Base-by-base conservation (phyloP, 306 rosid genomes). In the Senna tora region DNA sequence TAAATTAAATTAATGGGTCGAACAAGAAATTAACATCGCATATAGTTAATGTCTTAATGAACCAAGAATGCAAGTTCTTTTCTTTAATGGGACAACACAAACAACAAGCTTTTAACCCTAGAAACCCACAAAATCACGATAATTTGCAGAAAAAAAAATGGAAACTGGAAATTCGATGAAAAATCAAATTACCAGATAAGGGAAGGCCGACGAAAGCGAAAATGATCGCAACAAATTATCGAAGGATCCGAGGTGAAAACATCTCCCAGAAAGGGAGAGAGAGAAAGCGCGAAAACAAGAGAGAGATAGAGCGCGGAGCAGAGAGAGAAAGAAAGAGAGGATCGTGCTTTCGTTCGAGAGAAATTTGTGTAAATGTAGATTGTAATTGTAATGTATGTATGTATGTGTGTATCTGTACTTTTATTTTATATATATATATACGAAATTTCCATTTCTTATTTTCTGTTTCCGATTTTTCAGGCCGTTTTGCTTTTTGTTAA, bases 51-150 rank as follows among this genome's bases (percentile, higher is more conserved):
- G 76, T 76, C 67, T 72, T 49, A 20, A 45, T 21, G 72, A 69
- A 56, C 77, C 59, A 25, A 19, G 39, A 80, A 80, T 77, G 80
- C 75, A 80, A 73, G 84, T 65, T 80, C 46, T 15, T 71, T 32
- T 64, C 72, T 71, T 79, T 67, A 59, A 72, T 50, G 22, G 7
- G 51, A 47, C 22, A 50, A 79, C 57, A 22, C 0, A 55, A 79
- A 75, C 55, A 67, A 20, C 53, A 52, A 8, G 36, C 65, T n/a
- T 78, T 80, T 45, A 80, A 77, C 84, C 82, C 85, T 84, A 84
- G 19, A 25, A 14, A 42, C 19, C 71, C 52, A 17, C 14, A 74
- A 76, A 86, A 54, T 25, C 46, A 19, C n/a, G 22, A 15, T 83
- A 69, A 75, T 53, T 80, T 81, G 61, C 4, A 30, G 65, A 17